These are phyloP conservation scores for Phenoliferia sp. DNA, from an alignment of 1,284 basidiomycete genomes.

Conservation along the genomic window DNA sequence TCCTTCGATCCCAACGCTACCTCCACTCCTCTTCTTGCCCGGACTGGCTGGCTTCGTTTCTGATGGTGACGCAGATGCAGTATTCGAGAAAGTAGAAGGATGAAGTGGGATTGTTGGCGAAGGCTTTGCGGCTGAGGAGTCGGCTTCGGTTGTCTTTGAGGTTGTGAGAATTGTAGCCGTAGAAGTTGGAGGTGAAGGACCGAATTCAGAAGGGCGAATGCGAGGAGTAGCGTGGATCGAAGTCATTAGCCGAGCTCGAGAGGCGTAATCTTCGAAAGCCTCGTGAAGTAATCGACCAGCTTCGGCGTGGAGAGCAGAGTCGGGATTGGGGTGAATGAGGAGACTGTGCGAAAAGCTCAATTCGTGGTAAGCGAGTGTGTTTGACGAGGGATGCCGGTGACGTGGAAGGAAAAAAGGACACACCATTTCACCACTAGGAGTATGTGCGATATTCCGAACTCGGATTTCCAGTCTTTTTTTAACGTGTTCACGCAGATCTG, in stretches of 20 bases:
- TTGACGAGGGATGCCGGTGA: not conserved
- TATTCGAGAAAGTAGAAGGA: not conserved
- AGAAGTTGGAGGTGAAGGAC: slow-evolving; percentile 4
- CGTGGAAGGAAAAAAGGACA: not conserved
- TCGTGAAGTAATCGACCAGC: slow-evolving; percentile 85
- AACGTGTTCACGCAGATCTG: slow-evolving; percentile 90
- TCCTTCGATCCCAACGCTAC: not conserved
- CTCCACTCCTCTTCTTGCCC: not conserved
- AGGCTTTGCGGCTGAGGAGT: not conserved
- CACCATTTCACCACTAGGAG: slow-evolving; percentile 28
- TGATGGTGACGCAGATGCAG: not conserved
- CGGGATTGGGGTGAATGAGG: slow-evolving; percentile 91
- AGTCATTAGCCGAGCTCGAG: slow-evolving; percentile 74
- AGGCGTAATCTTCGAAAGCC: slow-evolving; percentile 69
- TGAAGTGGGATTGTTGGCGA: not conserved
- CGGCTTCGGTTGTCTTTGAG: not conserved
- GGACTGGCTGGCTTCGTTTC: too few relatives aligned
- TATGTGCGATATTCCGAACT: slow-evolving; percentile 86
- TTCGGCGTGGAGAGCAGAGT: slow-evolving; percentile 90
- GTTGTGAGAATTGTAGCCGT: not conserved
- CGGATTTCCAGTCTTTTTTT: slow-evolving; percentile 92
- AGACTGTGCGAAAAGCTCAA: slow-evolving; percentile 55
- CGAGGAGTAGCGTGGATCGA: slow-evolving; percentile 63
- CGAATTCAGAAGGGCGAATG: slow-evolving; percentile 15
- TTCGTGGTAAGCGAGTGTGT: too few relatives aligned